phyloP scores from a whole-genome alignment of 2,329 filamentous ascomycete species.

The Podosphaera fusca region DNA sequence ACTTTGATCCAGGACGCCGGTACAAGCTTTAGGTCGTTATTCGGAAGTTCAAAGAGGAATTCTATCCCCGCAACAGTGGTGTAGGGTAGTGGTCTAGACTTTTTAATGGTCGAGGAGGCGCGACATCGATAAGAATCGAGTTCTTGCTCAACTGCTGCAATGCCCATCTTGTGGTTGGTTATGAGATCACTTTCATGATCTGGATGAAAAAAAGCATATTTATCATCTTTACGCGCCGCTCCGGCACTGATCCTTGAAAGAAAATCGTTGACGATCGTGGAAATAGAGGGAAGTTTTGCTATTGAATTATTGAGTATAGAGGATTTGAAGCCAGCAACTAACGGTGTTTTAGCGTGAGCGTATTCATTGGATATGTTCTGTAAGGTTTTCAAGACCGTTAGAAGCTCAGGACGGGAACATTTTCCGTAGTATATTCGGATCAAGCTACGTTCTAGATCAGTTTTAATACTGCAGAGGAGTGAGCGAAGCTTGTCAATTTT shows the following conservation, averaged over 20 bases:
- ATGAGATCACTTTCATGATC: constrained; percentile 75
- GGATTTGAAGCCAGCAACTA: constrained; percentile 51
- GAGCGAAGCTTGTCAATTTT: constrained; percentile 51
- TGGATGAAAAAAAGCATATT: constrained; percentile 81
- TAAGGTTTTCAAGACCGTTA: constrained; percentile 64
- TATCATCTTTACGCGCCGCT: constrained; percentile 70
- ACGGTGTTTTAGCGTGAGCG: constrained; percentile 35
- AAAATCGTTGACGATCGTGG: constrained; percentile 46
- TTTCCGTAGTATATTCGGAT: constrained; percentile 96
- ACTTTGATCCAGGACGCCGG: constrained; percentile 91
- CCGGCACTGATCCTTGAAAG: constrained; percentile 69
- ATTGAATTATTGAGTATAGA: constrained; percentile 47
- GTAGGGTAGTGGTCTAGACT: constrained; percentile 48
- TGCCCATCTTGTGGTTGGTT: constrained; percentile 68
- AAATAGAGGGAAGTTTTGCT: constrained; percentile 51
- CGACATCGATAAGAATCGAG: constrained; percentile 52
- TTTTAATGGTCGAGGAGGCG: constrained; percentile 50
- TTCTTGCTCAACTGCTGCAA: constrained; percentile 77
- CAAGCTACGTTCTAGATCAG: constrained; percentile 76
- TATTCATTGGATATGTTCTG: constrained; percentile 65
- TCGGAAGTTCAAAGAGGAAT: constrained; percentile 80
- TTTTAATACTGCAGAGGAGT: constrained; percentile 47
- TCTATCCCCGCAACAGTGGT: constrained; percentile 76
- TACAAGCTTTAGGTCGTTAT: constrained; percentile 58
- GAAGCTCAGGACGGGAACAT: constrained; percentile 70